Conservation (phyloP, 2,329 filamentous ascomycete species). For the Fusarium odoratissimum region DNA sequence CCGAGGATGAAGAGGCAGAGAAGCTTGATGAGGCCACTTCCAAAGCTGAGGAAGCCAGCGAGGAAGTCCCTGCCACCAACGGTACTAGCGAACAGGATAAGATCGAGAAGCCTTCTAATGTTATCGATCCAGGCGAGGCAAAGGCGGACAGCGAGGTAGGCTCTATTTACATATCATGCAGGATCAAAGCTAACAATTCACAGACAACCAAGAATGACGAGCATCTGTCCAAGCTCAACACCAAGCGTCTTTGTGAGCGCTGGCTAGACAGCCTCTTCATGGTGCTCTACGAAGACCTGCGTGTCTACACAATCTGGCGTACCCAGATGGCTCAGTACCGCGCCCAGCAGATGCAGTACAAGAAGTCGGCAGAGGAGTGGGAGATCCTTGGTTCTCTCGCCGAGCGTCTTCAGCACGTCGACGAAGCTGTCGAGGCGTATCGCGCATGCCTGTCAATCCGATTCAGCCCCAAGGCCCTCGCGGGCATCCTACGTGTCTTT, state of each 20-base stretch:
- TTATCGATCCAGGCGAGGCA: constrained; percentile 79
- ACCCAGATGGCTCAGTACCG: constrained; percentile 97
- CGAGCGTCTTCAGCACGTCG: constrained; percentile 89
- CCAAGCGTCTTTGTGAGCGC: constrained; percentile 95
- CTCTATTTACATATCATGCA: background rate
- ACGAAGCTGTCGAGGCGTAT: constrained; percentile 94
- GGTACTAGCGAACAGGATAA: constrained; percentile 57
- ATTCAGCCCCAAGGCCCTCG: constrained; percentile 93
- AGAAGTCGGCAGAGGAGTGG: constrained; percentile 97
- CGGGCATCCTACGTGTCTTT: constrained; percentile 83
- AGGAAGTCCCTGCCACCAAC: constrained; percentile 50
- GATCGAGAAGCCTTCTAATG: constrained; percentile 83
- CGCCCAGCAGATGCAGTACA: constrained; percentile 93
- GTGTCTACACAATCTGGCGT: constrained; percentile 99
- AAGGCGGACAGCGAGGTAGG: constrained; percentile 77
- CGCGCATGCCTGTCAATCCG: constrained; percentile 86
- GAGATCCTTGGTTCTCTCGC: constrained; percentile 95
- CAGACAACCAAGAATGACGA: constrained; percentile 74
- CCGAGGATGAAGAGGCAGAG: constrained; percentile 49
- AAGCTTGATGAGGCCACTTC: constrained; percentile 48
- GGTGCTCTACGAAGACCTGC: constrained; percentile 97
- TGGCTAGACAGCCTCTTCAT: constrained; percentile 99
- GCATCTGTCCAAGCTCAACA: constrained; percentile 90
- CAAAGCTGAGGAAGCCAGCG: constrained; percentile 42
- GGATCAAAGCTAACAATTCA: constrained; percentile 29